These are phyloP conservation scores for Limnomonas spitsbergensis DNA, from an alignment of 139 green algal species.

Conservation along the genomic window DNA sequence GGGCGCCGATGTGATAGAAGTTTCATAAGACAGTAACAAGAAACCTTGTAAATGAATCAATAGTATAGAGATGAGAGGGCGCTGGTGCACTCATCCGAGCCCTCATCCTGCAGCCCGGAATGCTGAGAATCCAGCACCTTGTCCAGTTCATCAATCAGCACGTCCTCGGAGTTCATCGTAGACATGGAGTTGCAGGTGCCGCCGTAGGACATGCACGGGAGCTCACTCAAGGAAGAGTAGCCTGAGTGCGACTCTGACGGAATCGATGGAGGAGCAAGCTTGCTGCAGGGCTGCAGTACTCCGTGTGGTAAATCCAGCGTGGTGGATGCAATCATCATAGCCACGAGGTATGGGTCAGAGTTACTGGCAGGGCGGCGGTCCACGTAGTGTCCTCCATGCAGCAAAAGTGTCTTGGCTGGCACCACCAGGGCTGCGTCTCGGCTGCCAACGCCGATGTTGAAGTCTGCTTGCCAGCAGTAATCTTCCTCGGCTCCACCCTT, in stretches of 20 bases:
- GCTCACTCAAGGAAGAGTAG: not conserved
- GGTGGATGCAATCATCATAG: constrained; percentile 68
- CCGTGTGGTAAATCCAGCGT: constrained; percentile 50
- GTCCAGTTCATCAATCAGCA: constrained; percentile 44
- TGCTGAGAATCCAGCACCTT: constrained; percentile 13
- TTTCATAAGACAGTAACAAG: no score
- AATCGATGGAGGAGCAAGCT: not conserved
- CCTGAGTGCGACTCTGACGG: constrained; percentile 2
- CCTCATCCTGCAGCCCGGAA: not conserved
- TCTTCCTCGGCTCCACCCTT: constrained; percentile 31
- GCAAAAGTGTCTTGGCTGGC: constrained; percentile 40
- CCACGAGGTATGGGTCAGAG: constrained; percentile 78
- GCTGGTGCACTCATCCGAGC: constrained; percentile 10
- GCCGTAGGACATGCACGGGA: constrained; percentile 8
- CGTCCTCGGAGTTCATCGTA: constrained; percentile 28
- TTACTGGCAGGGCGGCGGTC: constrained; percentile 67
- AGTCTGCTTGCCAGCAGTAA: constrained; percentile 25
- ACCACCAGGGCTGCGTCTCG: constrained; percentile 54
- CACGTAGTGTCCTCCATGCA: constrained; percentile 60
- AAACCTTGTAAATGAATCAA: no score
- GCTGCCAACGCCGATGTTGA: constrained; percentile 63
- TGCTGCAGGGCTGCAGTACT: no score
- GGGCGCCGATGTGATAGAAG: no score
- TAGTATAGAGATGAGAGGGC: not conserved
- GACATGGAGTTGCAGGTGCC: constrained; percentile 15